phyloP scores from a whole-genome alignment of 352 stramenopile genomes.

The Globisporangium paddicum region DNA sequence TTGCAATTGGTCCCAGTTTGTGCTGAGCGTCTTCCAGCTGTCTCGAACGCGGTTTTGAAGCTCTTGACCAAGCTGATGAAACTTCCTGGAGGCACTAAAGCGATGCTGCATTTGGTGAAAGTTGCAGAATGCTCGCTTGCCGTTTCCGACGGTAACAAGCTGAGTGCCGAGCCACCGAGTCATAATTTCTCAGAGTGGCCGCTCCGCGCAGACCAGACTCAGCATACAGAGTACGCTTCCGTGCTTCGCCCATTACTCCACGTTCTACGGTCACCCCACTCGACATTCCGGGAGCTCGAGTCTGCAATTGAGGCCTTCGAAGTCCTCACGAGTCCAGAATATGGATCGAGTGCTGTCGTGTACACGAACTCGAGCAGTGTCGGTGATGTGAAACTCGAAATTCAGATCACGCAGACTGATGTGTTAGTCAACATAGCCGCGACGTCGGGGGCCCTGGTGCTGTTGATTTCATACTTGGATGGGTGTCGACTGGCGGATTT shows the following conservation, averaged over 20 bases:
- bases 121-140: not conserved
- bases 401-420: slow-evolving; percentile 21
- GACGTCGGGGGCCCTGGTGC: slow-evolving; percentile 28
- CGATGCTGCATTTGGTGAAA: slow-evolving; percentile 26
- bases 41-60: slow-evolving; percentile 29
- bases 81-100: slow-evolving; percentile 25
- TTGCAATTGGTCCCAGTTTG: slow-evolving; percentile 20
- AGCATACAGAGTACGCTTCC: not conserved
- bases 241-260: slow-evolving; percentile 1
- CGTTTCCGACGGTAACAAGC: not conserved
- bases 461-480: slow-evolving; percentile 41
- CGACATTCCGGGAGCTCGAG: slow-evolving; percentile 8
- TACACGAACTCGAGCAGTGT: not conserved
- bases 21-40: slow-evolving; percentile 16
- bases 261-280: not conserved
- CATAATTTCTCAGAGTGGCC: slow-evolving; percentile 5
- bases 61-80: slow-evolving; percentile 27
- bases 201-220: not conserved
- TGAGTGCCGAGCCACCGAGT: not conserved
- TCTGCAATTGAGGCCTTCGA: slow-evolving; percentile 5
- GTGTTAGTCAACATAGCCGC: slow-evolving; percentile 40
- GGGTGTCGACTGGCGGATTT: slow-evolving; percentile 19
- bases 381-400: not conserved
- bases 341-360: slow-evolving; percentile 5
- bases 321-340: slow-evolving; percentile 7